Conservation (phyloP, 2,329 filamentous ascomycete genomes). For the Hirsutella thompsonii region DNA sequence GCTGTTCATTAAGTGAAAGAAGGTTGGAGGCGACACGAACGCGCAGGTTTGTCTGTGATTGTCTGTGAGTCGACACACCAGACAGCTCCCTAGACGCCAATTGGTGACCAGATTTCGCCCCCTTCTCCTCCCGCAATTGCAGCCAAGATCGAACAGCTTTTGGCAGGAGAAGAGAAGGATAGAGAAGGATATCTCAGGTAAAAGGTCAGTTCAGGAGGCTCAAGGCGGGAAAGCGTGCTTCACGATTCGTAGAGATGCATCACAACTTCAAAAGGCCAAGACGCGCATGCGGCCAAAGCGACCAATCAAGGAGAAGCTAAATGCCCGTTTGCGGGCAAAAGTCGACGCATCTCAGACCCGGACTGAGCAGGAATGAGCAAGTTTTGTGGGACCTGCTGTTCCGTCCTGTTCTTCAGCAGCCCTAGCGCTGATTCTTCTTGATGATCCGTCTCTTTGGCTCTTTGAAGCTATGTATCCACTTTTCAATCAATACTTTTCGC, state of each 20-base stretch:
- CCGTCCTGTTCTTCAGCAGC: neutral
- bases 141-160: neutral
- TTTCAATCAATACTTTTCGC: too few relatives aligned
- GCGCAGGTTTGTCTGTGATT: too few relatives aligned
- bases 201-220: neutral
- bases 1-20: too few relatives aligned
- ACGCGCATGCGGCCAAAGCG: neutral
- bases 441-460: neutral
- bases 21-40: too few relatives aligned
- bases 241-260: neutral
- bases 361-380: constrained; percentile 24
- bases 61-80: too few relatives aligned
- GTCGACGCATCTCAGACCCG: too few relatives aligned
- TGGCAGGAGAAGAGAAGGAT: neutral
- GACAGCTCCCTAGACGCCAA: too few relatives aligned
- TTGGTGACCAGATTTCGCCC: too few relatives aligned
- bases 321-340: neutral
- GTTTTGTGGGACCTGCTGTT: constrained; percentile 14
- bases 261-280: neutral
- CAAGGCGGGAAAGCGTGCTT: neutral
- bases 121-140: neutral
- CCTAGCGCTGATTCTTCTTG: neutral
- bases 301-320: neutral
- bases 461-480: too few relatives aligned
- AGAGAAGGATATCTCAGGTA: neutral